Base-by-base conservation (phyloP, 164 flowering plant species). In the Magnolia kwangsiensis region DNA sequence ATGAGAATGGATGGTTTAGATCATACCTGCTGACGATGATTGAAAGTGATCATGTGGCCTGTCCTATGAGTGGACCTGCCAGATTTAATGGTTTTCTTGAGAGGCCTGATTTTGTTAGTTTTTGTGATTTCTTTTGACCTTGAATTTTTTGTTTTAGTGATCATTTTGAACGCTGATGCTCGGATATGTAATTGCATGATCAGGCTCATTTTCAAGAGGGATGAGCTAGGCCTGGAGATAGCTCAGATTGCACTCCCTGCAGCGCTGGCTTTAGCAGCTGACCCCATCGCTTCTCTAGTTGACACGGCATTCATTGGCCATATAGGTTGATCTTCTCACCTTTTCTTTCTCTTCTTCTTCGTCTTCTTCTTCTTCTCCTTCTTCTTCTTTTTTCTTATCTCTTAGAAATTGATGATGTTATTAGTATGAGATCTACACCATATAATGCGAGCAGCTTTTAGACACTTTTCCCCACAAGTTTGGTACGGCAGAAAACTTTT, bases 231-330 rank as follows among this genome's bases (percentile, higher is more conserved):
- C 1, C 10, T 64, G 74, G 98, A 94, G 81, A 92, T 94, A 77
- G 86, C 86, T 24, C 77, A 20, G 51, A 91, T 94, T 72, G 96
- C 96, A 50, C 70, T 94, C 73, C 97, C 96, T 67, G 92, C 97
- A 13, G 95, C 98, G 71, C 82, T 94, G 73, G 98, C 98, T 78
- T 74, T 91, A 78, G 83, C 89, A 29, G 98, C 98, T 69, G 98
- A 93, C 31, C 98, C 95, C 7, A 87, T 93, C 77, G 96, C 98
- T 71, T 93, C 98, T 80, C 85, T 93, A 14, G 81, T 93, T 68
- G 96, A 93, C 79, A 93, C 94, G 4, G 94, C 98, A 31, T 94
- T 94, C 80, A 89, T 94, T 49, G 98, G 97, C 69, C 93, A 85
- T 59, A 87, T 93, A 80, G 94, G 97, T 91, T 16, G 51, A 74